Evolutionary conservation across 2,329 filamentous ascomycete species (phyloP).

Genomic region (Aspergillus cejpii): DNA sequence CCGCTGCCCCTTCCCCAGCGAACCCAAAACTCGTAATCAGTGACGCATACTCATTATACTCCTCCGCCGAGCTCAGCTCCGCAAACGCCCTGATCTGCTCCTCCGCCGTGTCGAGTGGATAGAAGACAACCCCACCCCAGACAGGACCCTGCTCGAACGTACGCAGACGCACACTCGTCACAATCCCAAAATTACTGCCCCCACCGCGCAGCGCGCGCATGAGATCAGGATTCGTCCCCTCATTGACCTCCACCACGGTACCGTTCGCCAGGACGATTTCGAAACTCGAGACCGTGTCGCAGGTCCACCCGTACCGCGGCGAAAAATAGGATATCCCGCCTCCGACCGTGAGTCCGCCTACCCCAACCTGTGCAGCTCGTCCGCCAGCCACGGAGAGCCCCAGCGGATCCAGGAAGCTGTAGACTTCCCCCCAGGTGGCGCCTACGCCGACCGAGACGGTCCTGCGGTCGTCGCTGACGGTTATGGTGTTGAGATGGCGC

Average conservation of each 20-base stretch:
- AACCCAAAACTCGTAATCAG: neutral
- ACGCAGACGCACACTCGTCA: slow-evolving; percentile 19
- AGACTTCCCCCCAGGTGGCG: slow-evolving; percentile 5
- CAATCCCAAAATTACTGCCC: slow-evolving; percentile 34
- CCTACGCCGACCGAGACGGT: slow-evolving; percentile 1
- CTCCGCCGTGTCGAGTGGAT: neutral
- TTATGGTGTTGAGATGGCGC: slow-evolving; percentile 2
- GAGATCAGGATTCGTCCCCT: slow-evolving; percentile 20
- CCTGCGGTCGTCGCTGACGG: neutral
- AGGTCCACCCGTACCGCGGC: slow-evolving; percentile 24
- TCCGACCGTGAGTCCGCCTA: slow-evolving; percentile 16
- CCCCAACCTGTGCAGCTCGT: slow-evolving; percentile 16
- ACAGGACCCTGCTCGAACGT: slow-evolving; percentile 4
- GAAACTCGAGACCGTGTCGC: slow-evolving; percentile 30
- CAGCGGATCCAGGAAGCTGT: slow-evolving; percentile 7
- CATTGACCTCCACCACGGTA: slow-evolving; percentile 26
- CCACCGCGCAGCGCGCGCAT: slow-evolving; percentile 33
- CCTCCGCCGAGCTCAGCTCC: neutral
- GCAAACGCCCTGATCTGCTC: neutral
- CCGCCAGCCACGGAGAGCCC: slow-evolving; percentile 18
- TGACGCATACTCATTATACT: slow-evolving; percentile 1
- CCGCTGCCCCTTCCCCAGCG: neutral
- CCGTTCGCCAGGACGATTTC: slow-evolving; percentile 35
- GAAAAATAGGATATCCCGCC: slow-evolving; percentile 6
- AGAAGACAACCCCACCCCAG: neutral